Base-by-base conservation (phyloP, 2,329 filamentous ascomycete species). In the Aspergillus pseudoterreus region DNA sequence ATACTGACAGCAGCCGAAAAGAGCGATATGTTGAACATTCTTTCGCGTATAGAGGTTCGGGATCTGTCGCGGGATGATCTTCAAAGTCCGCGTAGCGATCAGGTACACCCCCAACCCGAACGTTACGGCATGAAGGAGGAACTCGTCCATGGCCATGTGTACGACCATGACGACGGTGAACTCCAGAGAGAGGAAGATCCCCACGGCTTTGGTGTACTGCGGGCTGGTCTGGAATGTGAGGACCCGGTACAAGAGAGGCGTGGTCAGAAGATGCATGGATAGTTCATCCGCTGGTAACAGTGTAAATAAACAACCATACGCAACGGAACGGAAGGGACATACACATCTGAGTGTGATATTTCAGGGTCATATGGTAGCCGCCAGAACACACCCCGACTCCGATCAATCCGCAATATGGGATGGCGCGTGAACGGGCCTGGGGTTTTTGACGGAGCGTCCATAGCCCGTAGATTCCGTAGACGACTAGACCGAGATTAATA, bases 81-180 rank as follows among this genome's bases (percentile, higher is more conserved):
- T 62, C 17, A 63, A 50, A 1, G 66, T 58, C 0, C 62, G 58
- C 1, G 58, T 63, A 3, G 63, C 69, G 36, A 75, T 73, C 10
- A 72, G 38, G 24, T 64, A 70, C 0, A 74, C 64, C 0, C 61
- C 63, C 2, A 71, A 4, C 0, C 66, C 72, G 54, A 75, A 75
- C 0, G 63, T 56, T 0, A 62, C 59, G 0, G 71, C 72, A 43
- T 75, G 72, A 0, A 75, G 60, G 0, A 75, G 38, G 22, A 75
- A 75, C 46, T 75, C 72, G 24, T 75, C 71, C 70, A 75, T 70
- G 12, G 68, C 65, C 65, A 75, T 74, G 33, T 75, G 72, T 0
- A 70, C 66, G 5, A 73, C 63, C 68, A 75, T 75, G 3, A 75
- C 69, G 3, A 66, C 50, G 4, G 59, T 60, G 47, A 66, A 65